phyloP scores from a whole-genome alignment of 106 monocot genomes.

The Acanthochlamys bracteata region DNA sequence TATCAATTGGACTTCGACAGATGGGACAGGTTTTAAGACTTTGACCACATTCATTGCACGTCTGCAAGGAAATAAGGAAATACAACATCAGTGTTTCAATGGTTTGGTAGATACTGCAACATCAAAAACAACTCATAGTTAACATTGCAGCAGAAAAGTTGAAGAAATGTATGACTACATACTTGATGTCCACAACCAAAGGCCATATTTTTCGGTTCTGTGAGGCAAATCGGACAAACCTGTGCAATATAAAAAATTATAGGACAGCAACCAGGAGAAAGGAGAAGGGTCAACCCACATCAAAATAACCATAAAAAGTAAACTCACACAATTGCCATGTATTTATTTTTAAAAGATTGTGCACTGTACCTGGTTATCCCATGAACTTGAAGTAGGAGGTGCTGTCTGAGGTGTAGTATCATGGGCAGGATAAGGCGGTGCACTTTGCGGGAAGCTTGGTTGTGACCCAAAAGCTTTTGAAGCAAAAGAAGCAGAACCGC shows the following conservation, averaged over 20 bases:
- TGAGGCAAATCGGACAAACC: slow-evolving; percentile 83
- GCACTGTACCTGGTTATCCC: slow-evolving; percentile 24
- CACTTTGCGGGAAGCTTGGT: slow-evolving; percentile 27
- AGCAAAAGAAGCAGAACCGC: slow-evolving; percentile 12
- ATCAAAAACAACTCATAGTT: background rate
- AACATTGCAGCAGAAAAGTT: background rate
- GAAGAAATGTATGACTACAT: slow-evolving; percentile 3
- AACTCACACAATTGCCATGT: background rate
- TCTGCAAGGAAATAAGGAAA: slow-evolving; percentile 20
- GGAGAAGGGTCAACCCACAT: no score
- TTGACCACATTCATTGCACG: slow-evolving; percentile 47
- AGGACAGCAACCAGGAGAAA: background rate
- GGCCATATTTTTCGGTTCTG: slow-evolving; percentile 71
- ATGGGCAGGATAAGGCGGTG: slow-evolving; percentile 21
- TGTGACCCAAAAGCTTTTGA: slow-evolving; percentile 19
- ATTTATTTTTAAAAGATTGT: background rate
- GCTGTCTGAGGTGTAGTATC: slow-evolving; percentile 4
- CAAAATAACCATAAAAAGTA: background rate
- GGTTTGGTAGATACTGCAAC: background rate
- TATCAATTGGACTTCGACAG: slow-evolving; percentile 37
- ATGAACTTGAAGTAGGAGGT: slow-evolving; percentile 19
- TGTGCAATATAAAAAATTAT: slow-evolving; percentile 11
- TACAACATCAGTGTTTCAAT: background rate
- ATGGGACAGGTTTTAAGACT: slow-evolving; percentile 38
- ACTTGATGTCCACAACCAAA: slow-evolving; percentile 97